phyloP scores from a whole-genome alignment of 148 eudicot genomes.

The Tetragonia tetragonoides region DNA sequence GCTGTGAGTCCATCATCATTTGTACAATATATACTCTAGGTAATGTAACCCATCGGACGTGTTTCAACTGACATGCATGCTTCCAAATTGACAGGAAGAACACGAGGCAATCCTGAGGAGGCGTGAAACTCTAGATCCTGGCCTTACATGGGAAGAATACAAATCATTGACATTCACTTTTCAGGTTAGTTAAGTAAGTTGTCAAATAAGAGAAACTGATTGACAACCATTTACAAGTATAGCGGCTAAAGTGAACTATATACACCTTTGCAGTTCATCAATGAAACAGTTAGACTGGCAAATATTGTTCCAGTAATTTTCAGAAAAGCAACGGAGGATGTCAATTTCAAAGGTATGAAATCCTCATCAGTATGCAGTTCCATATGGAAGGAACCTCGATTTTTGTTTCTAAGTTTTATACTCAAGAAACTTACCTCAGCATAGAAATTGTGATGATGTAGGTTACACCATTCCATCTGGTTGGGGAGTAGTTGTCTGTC shows the following conservation, averaged over 20 bases:
- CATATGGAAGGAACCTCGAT: not conserved
- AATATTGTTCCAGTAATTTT: constrained; percentile 87
- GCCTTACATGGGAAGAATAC: too few relatives aligned
- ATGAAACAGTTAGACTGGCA: constrained; percentile 54
- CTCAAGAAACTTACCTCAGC: constrained; percentile 18
- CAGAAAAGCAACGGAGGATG: constrained; percentile 67
- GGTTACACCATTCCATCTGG: constrained; percentile 89
- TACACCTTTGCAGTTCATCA: constrained; percentile 26
- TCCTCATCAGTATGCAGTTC: not conserved
- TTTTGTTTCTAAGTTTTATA: not conserved
- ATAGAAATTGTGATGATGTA: constrained; percentile 27
- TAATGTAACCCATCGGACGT: too few relatives aligned
- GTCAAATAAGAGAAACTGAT: not conserved
- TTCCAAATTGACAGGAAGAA: too few relatives aligned
- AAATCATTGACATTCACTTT: constrained; percentile 89
- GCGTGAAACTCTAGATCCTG: too few relatives aligned
- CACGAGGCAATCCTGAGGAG: too few relatives aligned
- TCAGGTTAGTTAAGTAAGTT: constrained; percentile 47
- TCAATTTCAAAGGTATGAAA: constrained; percentile 60
- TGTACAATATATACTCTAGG: not conserved
- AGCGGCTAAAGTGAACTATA: not conserved
- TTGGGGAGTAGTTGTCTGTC: constrained; percentile 94
- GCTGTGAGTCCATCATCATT: not conserved
- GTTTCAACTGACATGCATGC: not conserved
- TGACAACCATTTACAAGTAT: not conserved